phyloP scores from a whole-genome alignment of 2,329 filamentous ascomycete species.

The Fusarium compactum region DNA sequence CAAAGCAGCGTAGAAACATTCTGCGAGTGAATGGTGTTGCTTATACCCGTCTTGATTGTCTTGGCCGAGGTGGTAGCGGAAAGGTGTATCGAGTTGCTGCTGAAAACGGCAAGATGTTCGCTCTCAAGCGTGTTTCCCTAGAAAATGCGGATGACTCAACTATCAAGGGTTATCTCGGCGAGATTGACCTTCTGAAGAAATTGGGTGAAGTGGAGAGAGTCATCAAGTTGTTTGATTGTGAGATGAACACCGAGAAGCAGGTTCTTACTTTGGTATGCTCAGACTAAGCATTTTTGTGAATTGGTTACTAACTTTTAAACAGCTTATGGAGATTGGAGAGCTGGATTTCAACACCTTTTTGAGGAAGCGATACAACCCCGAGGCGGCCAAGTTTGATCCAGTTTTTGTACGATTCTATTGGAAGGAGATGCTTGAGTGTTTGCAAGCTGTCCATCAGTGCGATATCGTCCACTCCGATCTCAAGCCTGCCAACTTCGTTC shows the following conservation, averaged over 20 bases:
- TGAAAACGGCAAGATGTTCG: conserved; percentile 95
- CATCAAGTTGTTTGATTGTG: conserved; percentile 90
- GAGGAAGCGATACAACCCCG: conserved; percentile 75
- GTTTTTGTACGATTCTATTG: conserved; percentile 97
- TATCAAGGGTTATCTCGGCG: conserved; percentile 89
- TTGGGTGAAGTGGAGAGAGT: conserved; percentile 89
- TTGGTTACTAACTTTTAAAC: conserved; percentile 38
- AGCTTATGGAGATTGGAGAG: conserved; percentile 98
- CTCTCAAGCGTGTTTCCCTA: conserved; percentile 90
- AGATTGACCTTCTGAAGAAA: conserved; percentile 90
- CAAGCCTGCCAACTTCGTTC: conserved; percentile 96
- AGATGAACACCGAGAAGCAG: conserved; percentile 92
- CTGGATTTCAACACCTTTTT: conserved; percentile 91
- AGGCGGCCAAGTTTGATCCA: conserved; percentile 82
- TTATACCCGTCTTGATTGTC: conserved; percentile 89
- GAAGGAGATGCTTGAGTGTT: conserved; percentile 99
- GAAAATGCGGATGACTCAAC: conserved; percentile 89
- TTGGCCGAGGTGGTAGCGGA: conserved; percentile 91
- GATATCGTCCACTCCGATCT: conserved; percentile 97
- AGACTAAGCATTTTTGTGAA: background rate
- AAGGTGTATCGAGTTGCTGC: conserved; percentile 97
- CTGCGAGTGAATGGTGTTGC: conserved; percentile 90
- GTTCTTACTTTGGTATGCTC: conserved; percentile 82
- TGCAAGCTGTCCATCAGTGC: conserved; percentile 86
- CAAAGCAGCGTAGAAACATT: conserved; percentile 81